phyloP scores from a whole-genome alignment of 305 asterid species.

The Ilex paraguariensis region DNA sequence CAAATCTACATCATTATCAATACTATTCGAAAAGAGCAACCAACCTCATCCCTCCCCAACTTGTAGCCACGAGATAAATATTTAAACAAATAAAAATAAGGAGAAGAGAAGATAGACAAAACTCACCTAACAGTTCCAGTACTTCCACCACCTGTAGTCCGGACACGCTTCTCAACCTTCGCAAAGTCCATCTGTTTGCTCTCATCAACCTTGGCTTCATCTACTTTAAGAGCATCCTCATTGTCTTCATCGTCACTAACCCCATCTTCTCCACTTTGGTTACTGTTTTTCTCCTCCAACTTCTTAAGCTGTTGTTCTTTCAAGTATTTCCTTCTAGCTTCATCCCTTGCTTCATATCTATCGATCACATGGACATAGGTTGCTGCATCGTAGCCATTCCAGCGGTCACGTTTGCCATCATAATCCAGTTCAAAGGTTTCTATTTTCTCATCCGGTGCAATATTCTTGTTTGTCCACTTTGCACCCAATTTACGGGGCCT shows the following conservation, averaged over 20 bases:
- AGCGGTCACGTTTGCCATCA: conserved; percentile 94
- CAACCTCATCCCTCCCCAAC: too few species aligned
- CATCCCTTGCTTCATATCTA: conserved; percentile 90
- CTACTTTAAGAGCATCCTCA: conserved; percentile 71
- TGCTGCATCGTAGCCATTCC: conserved; percentile 97
- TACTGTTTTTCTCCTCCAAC: conserved; percentile 83
- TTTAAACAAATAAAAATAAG: background rate
- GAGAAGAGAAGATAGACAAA: background rate
- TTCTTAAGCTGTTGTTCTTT: conserved; percentile 85
- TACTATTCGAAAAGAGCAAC: too few species aligned
- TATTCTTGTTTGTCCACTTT: conserved; percentile 61
- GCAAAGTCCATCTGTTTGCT: conserved; percentile 99
- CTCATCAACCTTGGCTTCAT: conserved; percentile 98
- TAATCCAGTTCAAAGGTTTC: conserved; percentile 91
- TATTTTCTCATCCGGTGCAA: conserved; percentile 92
- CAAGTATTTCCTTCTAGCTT: conserved; percentile 77
- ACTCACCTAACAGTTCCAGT: conserved; percentile 94
- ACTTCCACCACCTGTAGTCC: conserved; percentile 99
- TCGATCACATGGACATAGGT: conserved; percentile 65
- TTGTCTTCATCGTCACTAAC: conserved; percentile 83
- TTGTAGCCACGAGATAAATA: too few species aligned
- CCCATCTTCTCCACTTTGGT: conserved; percentile 44
- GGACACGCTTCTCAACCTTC: conserved; percentile 98
- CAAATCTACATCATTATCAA: too few species aligned
- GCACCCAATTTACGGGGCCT: conserved; percentile 85